Conservation (phyloP, 1,139 yeast species). For the Pneumocystis carinii region DNA sequence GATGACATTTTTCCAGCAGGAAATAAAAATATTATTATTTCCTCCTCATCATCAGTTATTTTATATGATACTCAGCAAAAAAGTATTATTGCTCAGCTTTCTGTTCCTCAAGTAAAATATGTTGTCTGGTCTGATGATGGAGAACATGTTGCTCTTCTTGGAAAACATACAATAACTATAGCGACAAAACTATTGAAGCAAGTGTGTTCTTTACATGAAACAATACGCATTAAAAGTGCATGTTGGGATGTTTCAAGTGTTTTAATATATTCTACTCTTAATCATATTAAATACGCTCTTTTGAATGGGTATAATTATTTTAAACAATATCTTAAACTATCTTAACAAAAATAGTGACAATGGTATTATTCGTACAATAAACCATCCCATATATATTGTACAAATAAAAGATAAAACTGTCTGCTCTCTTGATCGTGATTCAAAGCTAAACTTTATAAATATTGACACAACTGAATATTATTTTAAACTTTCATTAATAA, state of each 20-base stretch:
- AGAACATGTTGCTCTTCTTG: constrained; percentile 69
- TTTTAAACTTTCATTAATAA: constrained; percentile 83
- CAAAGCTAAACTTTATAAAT: constrained; percentile 59
- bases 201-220: constrained; percentile 81
- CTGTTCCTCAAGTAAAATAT: constrained; percentile 70
- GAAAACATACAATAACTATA: constrained; percentile 85
- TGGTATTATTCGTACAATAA: constrained; percentile 86
- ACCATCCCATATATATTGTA: constrained; percentile 73
- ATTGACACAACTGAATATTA: constrained; percentile 96
- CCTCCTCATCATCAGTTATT: constrained; percentile 58
- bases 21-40: constrained; percentile 70
- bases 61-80: constrained; percentile 89
- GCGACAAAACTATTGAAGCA: constrained; percentile 66
- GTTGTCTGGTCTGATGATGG: constrained; percentile 84
- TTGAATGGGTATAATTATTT: constrained; percentile 44
- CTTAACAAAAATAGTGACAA: constrained; percentile 32
- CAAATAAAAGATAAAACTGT: constrained; percentile 58
- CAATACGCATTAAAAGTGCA: constrained; percentile 91
- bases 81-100: constrained; percentile 54
- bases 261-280: constrained; percentile 79
- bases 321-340: not conserved
- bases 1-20: constrained; percentile 56
- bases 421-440: constrained; percentile 70
- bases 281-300: constrained; percentile 86
- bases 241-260: constrained; percentile 96